Conservation (phyloP, 768 basidiomycete species). For the Dendrothele bispora region DNA sequence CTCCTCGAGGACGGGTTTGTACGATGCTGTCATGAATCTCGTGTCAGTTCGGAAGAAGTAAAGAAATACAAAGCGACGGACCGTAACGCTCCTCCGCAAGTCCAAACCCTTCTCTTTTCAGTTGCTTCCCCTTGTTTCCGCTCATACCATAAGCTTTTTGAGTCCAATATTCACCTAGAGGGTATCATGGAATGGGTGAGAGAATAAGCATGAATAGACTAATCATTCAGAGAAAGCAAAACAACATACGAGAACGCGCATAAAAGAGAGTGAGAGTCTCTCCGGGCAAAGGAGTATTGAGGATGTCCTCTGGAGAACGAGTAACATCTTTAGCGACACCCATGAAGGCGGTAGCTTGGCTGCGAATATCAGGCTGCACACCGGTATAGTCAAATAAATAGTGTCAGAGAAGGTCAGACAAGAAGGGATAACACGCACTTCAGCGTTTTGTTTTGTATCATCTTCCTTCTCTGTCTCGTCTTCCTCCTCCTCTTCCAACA, state of each 20-base stretch:
- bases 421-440: too few species aligned
- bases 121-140: slow-evolving; percentile 61
- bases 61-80: slow-evolving; percentile 29
- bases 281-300: slow-evolving; percentile 81
- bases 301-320: slow-evolving; percentile 65
- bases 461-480: slow-evolving; percentile 31
- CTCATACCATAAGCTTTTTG: slow-evolving; percentile 54
- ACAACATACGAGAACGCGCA: slow-evolving; percentile 66
- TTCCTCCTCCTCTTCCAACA: too few species aligned
- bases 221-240: background rate
- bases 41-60: background rate
- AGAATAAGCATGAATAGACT: background rate
- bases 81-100: slow-evolving; percentile 75
- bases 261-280: slow-evolving; percentile 86
- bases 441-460: slow-evolving; percentile 23
- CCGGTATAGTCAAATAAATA: too few species aligned
- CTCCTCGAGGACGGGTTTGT: slow-evolving; percentile 81
- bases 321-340: slow-evolving; percentile 59
- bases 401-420: too few species aligned
- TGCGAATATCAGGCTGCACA: slow-evolving; percentile 32
- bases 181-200: background rate
- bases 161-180: slow-evolving; percentile 77
- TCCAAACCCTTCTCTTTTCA: slow-evolving; percentile 76
- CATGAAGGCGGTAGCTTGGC: slow-evolving; percentile 46
- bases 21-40: slow-evolving; percentile 46